phyloP scores from a whole-genome alignment of 1,284 basidiomycete genomes.

The Leccinum pachyderme region DNA sequence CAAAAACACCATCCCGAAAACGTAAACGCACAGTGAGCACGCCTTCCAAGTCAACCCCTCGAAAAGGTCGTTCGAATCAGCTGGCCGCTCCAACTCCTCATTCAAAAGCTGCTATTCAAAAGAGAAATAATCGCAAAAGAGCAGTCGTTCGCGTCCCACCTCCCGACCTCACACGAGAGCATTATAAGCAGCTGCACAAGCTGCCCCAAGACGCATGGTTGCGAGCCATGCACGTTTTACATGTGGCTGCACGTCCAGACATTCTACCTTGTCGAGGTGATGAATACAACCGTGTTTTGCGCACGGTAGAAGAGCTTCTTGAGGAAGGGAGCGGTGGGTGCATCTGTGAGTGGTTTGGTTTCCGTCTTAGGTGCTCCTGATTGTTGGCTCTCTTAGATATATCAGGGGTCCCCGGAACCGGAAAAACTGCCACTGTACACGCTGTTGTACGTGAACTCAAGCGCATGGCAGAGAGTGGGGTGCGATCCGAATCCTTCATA shows the following conservation, averaged over 20 bases:
- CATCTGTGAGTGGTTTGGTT: constrained; percentile 66
- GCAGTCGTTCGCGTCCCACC: constrained; percentile 38
- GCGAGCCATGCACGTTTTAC: constrained; percentile 84
- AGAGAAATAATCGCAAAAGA: constrained; percentile 36
- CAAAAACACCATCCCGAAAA: constrained; percentile 41
- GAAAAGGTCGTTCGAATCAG: constrained; percentile 29
- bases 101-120: constrained; percentile 57
- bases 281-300: constrained; percentile 80
- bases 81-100: constrained; percentile 64
- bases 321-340: constrained; percentile 95
- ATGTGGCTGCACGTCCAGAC: constrained; percentile 93
- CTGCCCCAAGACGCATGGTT: constrained; percentile 77
- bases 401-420: constrained; percentile 96
- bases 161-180: constrained; percentile 34
- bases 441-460: constrained; percentile 87
- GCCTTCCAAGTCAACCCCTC: constrained; percentile 31
- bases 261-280: constrained; percentile 87
- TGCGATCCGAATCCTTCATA: constrained; percentile 36
- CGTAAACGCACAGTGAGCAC: constrained; percentile 32
- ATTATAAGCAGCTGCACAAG: constrained; percentile 40
- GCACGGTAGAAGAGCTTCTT: constrained; percentile 80
- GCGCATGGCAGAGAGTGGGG: constrained; percentile 78
- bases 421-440: constrained; percentile 98
- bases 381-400: constrained; percentile 62
- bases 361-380: constrained; percentile 1